phyloP scores from a whole-genome alignment of 2,329 filamentous ascomycete species.

The Colletotrichum ledebouriae region DNA sequence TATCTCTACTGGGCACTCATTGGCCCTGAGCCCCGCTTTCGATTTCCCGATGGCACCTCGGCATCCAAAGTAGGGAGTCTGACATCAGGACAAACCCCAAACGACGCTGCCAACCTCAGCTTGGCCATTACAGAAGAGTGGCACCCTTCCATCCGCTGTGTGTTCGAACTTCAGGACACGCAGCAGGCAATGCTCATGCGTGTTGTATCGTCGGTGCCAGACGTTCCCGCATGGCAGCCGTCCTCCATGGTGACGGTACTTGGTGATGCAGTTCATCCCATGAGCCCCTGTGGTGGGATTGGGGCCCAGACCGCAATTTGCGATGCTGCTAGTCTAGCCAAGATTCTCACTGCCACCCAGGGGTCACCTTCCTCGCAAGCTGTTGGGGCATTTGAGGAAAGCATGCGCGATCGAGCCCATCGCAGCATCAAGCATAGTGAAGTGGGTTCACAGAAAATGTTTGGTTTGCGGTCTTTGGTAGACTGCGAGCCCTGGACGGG shows the following conservation, averaged over 20 bases:
- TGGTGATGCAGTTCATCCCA: slow-evolving; percentile 69
- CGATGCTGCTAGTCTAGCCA: slow-evolving; percentile 12
- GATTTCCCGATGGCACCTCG: slow-evolving; percentile 13
- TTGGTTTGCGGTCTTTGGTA: slow-evolving; percentile 14
- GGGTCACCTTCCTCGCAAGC: slow-evolving; percentile 8
- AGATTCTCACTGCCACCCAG: neutral
- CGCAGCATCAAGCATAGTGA: slow-evolving; percentile 24
- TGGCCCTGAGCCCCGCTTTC: slow-evolving; percentile 16
- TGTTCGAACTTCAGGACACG: slow-evolving; percentile 71
- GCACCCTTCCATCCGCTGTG: slow-evolving; percentile 64
- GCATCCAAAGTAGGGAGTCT: slow-evolving; percentile 8
- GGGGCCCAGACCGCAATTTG: slow-evolving; percentile 49
- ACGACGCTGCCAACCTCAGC: slow-evolving; percentile 11
- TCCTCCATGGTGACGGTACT: slow-evolving; percentile 70
- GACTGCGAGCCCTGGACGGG: slow-evolving; percentile 11
- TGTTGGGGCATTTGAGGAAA: slow-evolving; percentile 14
- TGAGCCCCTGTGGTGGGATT: slow-evolving; percentile 69
- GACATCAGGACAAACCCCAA: neutral
- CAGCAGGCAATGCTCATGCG: slow-evolving; percentile 75
- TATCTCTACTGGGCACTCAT: slow-evolving; percentile 33
- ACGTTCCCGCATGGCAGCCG: slow-evolving; percentile 72
- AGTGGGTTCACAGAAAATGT: slow-evolving; percentile 26
- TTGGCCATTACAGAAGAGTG: slow-evolving; percentile 54
- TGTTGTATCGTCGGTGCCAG: slow-evolving; percentile 73
- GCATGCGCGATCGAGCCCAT: slow-evolving; percentile 14